phyloP scores from a whole-genome alignment of 176 grass and related monocot genomes.

The Pontederia paniculata region DNA sequence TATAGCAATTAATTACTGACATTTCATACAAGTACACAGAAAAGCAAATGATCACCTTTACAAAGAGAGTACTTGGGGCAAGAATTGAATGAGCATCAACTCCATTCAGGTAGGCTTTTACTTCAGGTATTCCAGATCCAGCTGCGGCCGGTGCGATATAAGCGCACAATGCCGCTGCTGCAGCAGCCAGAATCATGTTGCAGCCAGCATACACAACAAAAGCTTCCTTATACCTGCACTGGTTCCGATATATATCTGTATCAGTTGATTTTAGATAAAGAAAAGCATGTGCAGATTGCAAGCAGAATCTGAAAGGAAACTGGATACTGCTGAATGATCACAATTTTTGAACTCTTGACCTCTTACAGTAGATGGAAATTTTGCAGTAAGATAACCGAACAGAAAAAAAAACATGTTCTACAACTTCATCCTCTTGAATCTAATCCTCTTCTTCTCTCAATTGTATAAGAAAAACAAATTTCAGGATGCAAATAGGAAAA shows the following conservation, averaged over 20 bases:
- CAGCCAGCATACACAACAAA: conserved; percentile 34
- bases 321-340: too few species aligned
- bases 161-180: conserved; percentile 41
- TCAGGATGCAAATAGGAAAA: too few species aligned
- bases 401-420: too few species aligned
- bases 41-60: conserved; percentile 53
- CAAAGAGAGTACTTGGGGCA: conserved; percentile 49
- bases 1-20: too few species aligned
- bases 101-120: conserved; percentile 66
- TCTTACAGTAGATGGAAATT: too few species aligned
- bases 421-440: too few species aligned
- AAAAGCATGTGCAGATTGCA: not conserved
- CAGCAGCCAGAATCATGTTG: conserved; percentile 29
- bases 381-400: too few species aligned
- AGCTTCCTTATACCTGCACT: conserved; percentile 34
- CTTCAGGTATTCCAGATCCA: conserved; percentile 67
- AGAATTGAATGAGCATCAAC: conserved; percentile 50
- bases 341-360: too few species aligned
- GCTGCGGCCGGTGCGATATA: conserved; percentile 49
- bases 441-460: too few species aligned
- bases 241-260: not conserved
- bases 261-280: not conserved
- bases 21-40: too few species aligned
- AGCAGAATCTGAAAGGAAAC: too few species aligned
- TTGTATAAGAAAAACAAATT: too few species aligned